Conservation (phyloP, 2,329 filamentous ascomycete genomes). For the Endoconidiophora laricicola region DNA sequence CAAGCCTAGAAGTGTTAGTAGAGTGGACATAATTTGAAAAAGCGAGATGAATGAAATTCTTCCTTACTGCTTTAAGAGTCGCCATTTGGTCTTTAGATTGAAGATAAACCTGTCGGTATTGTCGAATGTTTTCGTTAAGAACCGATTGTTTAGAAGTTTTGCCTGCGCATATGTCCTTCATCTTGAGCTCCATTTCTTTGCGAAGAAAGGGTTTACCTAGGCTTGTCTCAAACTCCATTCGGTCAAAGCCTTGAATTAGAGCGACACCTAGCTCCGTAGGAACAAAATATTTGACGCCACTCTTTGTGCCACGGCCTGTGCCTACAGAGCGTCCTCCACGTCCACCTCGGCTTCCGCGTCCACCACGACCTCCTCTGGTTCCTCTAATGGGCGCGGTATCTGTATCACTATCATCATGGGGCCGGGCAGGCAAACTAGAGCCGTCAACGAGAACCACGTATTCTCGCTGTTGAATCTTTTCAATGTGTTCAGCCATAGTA, state of each 20-base stretch:
- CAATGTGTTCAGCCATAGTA: conserved; percentile 97
- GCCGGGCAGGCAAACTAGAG: conserved; percentile 20
- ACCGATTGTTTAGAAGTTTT: conserved; percentile 57
- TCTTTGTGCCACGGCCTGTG: conserved; percentile 22
- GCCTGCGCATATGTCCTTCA: conserved; percentile 93
- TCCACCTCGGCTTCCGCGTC: conserved; percentile 33
- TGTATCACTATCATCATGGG: conserved; percentile 16
- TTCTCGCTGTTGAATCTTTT: conserved; percentile 78
- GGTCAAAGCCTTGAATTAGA: conserved; percentile 84
- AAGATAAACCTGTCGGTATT: conserved; percentile 75
- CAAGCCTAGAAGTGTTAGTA: not conserved
- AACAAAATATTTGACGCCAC: conserved; percentile 66
- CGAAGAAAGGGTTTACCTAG: conserved; percentile 89
- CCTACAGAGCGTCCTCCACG: conserved; percentile 22
- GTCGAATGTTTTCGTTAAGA: conserved; percentile 64
- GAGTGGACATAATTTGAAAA: not conserved
- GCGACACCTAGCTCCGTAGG: conserved; percentile 84
- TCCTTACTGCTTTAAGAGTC: conserved; percentile 43
- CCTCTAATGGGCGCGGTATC: not conserved
- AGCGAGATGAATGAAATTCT: not conserved
- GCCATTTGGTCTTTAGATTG: conserved; percentile 64
- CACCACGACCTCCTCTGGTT: conserved; percentile 25
- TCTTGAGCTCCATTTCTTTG: conserved; percentile 94
- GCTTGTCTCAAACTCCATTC: conserved; percentile 82
- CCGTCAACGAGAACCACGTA: conserved; percentile 56